These are phyloP conservation scores for Xylariaceae sp. DNA, from an alignment of 2,329 filamentous ascomycete genomes.

Conservation along the genomic window DNA sequence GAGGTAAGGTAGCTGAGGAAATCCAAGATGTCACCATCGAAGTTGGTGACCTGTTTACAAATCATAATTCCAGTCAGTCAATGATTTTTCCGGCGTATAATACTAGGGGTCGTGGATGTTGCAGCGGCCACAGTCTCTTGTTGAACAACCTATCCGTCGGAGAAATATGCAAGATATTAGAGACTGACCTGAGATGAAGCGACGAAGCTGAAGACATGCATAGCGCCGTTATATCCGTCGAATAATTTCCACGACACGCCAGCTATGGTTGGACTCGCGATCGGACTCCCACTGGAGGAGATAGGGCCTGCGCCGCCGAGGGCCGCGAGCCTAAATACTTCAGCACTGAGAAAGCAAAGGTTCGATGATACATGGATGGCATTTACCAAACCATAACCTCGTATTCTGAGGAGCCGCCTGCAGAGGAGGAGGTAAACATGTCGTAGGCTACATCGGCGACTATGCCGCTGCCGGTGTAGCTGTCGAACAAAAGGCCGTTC, in stretches of 20 bases:
- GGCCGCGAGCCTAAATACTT: slow-evolving; percentile 22
- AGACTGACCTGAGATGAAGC: slow-evolving; percentile 30
- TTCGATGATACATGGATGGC: background rate
- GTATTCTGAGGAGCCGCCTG: slow-evolving; percentile 46
- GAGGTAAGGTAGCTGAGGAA: slow-evolving; percentile 51
- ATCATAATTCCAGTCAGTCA: background rate
- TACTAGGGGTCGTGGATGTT: too few relatives aligned
- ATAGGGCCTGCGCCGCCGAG: slow-evolving; percentile 29
- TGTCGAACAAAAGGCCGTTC: slow-evolving; percentile 1
- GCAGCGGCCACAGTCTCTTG: too few relatives aligned
- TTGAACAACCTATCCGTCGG: too few relatives aligned
- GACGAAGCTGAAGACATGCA: slow-evolving; percentile 52
- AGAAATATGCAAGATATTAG: background rate
- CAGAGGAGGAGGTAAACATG: slow-evolving; percentile 49
- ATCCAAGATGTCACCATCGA: slow-evolving; percentile 49
- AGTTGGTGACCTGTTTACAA: slow-evolving; percentile 36
- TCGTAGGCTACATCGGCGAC: slow-evolving; percentile 58
- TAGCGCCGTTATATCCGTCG: slow-evolving; percentile 51
- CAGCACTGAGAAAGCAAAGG: background rate
- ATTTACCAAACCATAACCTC: slow-evolving; percentile 48
- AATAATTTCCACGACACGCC: slow-evolving; percentile 52
- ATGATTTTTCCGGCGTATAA: too few relatives aligned
- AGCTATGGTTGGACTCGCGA: slow-evolving; percentile 50
- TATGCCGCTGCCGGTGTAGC: slow-evolving; percentile 46
- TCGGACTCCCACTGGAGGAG: slow-evolving; percentile 44